A percentile compares a stretch with the other conserved stretches of the same genome.
Conservation (phyloP, 345 rosid genomes). For the Rhodomyrtus tomentosa region DNA sequence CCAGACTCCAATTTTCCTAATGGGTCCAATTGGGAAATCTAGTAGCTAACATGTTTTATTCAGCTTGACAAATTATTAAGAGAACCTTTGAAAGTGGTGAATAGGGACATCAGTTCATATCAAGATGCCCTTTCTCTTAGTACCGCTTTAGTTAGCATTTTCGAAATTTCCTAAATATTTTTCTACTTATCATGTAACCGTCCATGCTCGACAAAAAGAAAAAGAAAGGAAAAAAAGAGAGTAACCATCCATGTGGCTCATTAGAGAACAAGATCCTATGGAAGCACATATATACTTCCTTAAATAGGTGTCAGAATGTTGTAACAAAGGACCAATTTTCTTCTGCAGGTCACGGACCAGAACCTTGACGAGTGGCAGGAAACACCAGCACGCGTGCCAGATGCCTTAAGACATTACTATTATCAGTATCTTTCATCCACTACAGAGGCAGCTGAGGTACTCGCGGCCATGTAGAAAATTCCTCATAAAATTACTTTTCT, state of each 20-base stretch:
- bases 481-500: slow-evolving; percentile 4
- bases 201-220: neutral
- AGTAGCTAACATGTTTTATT: neutral
- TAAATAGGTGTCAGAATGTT: neutral
- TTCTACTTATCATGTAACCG: neutral
- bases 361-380: slow-evolving; percentile 82
- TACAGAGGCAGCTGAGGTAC: slow-evolving; percentile 91
- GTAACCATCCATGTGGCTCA: neutral
- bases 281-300: neutral
- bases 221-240: too few species aligned
- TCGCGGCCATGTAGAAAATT: neutral
- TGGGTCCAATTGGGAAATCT: neutral
- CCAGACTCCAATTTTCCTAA: neutral
- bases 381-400: slow-evolving; percentile 76
- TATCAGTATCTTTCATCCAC: slow-evolving; percentile 97
- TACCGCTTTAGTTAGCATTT: neutral
- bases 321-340: neutral
- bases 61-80: neutral
- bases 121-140: neutral
- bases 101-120: neutral
- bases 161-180: neutral
- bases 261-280: neutral
- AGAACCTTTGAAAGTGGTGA: neutral
- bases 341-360: slow-evolving; percentile 82
- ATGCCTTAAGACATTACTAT: slow-evolving; percentile 91